phyloP scores from a whole-genome alignment of 352 stramenopile genomes.

The Phytophthora cajani region DNA sequence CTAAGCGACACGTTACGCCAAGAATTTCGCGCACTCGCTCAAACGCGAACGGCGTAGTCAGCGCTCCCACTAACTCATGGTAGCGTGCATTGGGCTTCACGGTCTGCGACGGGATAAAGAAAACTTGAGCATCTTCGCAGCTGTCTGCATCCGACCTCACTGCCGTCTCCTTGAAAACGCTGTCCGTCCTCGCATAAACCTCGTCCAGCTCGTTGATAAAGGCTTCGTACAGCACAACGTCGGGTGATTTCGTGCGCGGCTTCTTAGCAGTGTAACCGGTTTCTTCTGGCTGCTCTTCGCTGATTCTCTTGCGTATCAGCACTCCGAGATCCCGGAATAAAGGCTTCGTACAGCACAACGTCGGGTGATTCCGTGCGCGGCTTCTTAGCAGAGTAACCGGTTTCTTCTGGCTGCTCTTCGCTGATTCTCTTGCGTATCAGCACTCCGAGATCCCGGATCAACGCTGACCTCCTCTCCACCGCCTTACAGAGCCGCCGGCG shows the following conservation, averaged over 20 bases:
- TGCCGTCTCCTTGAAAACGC: slow-evolving; percentile 15
- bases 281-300: slow-evolving; percentile 12
- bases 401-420: slow-evolving; percentile 12
- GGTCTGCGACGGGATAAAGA: background rate
- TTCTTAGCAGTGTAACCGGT: slow-evolving; percentile 12
- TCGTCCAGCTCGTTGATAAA: slow-evolving; percentile 38
- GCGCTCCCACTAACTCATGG: background rate
- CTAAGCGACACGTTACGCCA: slow-evolving; percentile 4
- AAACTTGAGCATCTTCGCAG: background rate
- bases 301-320: slow-evolving; percentile 31
- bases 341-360: slow-evolving; percentile 26
- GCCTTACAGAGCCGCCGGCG: slow-evolving; percentile 21
- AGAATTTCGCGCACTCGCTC: slow-evolving; percentile 13
- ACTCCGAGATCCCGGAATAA: slow-evolving; percentile 14
- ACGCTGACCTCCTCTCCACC: slow-evolving; percentile 12
- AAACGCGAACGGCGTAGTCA: slow-evolving; percentile 18
- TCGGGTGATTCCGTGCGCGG: slow-evolving; percentile 20
- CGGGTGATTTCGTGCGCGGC: slow-evolving; percentile 14
- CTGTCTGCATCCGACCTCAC: background rate
- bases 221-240: slow-evolving; percentile 26
- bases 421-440: slow-evolving; percentile 32
- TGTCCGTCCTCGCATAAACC: slow-evolving; percentile 32
- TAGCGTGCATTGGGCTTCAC: background rate
- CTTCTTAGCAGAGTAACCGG: slow-evolving; percentile 13
- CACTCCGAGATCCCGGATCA: slow-evolving; percentile 20